Conservation (phyloP, 2,329 filamentous ascomycete genomes). For the Phaeosphaeriaceae sp. region DNA sequence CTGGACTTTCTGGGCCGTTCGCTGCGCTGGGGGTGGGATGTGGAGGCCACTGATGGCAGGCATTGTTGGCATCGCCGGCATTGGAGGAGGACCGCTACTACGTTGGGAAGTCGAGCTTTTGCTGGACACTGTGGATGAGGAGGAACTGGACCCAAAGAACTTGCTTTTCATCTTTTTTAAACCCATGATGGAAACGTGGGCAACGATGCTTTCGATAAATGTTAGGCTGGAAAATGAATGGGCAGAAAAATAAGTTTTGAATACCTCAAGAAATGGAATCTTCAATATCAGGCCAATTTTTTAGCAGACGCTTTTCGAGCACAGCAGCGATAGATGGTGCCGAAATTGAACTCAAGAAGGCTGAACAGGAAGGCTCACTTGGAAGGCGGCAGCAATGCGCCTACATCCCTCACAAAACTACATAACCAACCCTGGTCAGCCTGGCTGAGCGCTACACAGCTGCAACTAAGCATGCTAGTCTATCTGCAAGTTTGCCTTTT, state of each 20-base stretch:
- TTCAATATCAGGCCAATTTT: no score
- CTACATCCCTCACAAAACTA: background rate
- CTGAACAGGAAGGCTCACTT: background rate
- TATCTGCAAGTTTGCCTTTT: conserved; percentile 1
- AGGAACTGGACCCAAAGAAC: background rate
- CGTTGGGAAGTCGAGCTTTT: background rate
- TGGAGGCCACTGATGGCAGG: background rate
- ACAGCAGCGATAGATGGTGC: no score
- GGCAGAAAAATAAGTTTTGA: background rate
- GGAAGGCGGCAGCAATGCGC: background rate
- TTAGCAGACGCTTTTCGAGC: no score
- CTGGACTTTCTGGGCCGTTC: conserved; percentile 4
- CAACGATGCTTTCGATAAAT: background rate
- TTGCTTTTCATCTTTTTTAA: conserved; percentile 3
- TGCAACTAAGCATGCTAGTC: background rate
- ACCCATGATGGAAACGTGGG: background rate
- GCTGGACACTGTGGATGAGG: background rate
- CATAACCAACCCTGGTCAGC: background rate
- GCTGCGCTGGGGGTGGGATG: background rate
- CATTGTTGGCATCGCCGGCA: background rate
- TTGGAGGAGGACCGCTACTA: background rate
- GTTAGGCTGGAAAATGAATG: background rate
- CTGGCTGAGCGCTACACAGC: background rate
- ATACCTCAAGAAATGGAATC: no score
- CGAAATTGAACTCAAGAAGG: background rate